phyloP scores from a whole-genome alignment of 1,139 yeast genomes.

The Candida sp. region DNA sequence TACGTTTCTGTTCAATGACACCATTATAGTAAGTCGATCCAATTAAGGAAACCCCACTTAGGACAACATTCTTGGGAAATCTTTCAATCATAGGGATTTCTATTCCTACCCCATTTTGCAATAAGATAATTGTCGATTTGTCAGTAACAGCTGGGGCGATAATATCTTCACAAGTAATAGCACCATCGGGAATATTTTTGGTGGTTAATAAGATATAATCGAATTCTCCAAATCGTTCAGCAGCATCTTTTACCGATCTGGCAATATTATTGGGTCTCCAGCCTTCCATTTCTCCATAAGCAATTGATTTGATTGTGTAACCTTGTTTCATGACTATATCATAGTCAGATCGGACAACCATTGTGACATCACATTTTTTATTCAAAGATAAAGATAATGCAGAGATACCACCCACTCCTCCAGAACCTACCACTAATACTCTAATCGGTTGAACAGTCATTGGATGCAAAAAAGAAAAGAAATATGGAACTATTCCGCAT shows the following conservation, averaged over 20 bases:
- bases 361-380: conserved; percentile 50
- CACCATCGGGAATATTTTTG: conserved; percentile 69
- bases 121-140: conserved; percentile 53
- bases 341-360: conserved; percentile 67
- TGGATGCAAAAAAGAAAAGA: conserved; percentile 2
- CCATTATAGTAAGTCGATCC: conserved; percentile 60
- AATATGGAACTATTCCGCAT: neutral
- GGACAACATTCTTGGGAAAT: conserved; percentile 55
- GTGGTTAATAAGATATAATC: conserved; percentile 70
- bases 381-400: conserved; percentile 52
- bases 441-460: conserved; percentile 16
- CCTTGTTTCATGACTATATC: conserved; percentile 51
- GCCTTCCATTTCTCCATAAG: conserved; percentile 51
- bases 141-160: conserved; percentile 52
- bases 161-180: conserved; percentile 53
- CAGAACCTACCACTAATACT: conserved; percentile 41
- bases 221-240: conserved; percentile 41
- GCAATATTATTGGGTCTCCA: conserved; percentile 56
- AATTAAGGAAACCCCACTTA: conserved; percentile 70
- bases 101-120: conserved; percentile 76
- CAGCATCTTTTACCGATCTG: conserved; percentile 43
- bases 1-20: conserved; percentile 47
- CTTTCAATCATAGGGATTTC: conserved; percentile 56
- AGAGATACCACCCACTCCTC: conserved; percentile 69
- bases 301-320: conserved; percentile 55